Evolutionary conservation across 129 eudicot species (phyloP), one percentile per base, ranked within the genome.

Genomic region (Tagetes erecta): DNA sequence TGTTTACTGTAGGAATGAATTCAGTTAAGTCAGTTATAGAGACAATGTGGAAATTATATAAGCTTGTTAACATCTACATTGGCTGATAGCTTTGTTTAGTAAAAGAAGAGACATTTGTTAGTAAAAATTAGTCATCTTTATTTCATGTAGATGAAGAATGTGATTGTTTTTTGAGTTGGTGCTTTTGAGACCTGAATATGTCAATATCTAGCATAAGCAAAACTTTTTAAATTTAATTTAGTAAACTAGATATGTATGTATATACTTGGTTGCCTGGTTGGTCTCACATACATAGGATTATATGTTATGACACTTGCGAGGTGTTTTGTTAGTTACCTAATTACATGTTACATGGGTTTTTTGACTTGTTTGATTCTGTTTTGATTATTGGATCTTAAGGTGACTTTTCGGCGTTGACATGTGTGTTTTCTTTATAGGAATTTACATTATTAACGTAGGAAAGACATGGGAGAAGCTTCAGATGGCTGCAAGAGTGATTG

Each of bases 401-500:
- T 20, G 27, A 20, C 27, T 20, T 20, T 20, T 20, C 27, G 27
- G 27, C 2, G 11, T 1, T 64, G 4, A 37, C 39, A 11, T 47
- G 27, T 55, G 58, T 39, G 40, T n/a, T 64, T 5, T 0, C 11
- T 37, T 0, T 27, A 11, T 44, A 88, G 94, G 94, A 59, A 88
- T 91, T 12, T 84, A 87, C 87, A 87, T 91, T 31, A 87, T 90
- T 58, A 88, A 91, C 75, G 75, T 88, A n/a, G 97, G 90, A 8
- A 91, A 86, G 79, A 91, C 97, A 68, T 91, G 88, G 96, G 96
- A 92, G 67, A 92, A 92, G 91, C 89, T 92, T 62, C 86, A 81
- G 71, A 71, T 92, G 92, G 97, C 96, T 63, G 97, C 97, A 53
- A 83, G 97, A 71, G 91, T 89, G 70, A 92, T 88, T 82, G 97